Evolutionary conservation across 2,329 filamentous ascomycete genomes (phyloP), one percentile per base, ranked within the genome.

Genomic region (Akanthomyces uredinophilus): DNA sequence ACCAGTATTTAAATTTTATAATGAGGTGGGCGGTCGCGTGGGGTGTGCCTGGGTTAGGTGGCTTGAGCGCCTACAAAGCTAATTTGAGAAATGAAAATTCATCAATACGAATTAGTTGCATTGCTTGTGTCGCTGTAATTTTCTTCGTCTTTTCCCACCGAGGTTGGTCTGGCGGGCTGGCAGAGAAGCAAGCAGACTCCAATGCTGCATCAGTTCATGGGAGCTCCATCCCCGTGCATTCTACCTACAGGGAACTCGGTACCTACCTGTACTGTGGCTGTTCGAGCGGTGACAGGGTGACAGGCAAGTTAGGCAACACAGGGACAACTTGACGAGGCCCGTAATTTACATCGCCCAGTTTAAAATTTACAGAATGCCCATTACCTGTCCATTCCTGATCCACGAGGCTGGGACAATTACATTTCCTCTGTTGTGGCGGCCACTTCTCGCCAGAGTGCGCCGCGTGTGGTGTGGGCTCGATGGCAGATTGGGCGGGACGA

Each of bases 1-100:
- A 35, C 32, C n/a, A n/a, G n/a, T n/a, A n/a, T n/a, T n/a, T n/a
- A n/a, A n/a, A n/a, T n/a, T n/a, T n/a, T 20, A 32, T 35, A 56
- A 56, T 46, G 39, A 44, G 24, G 39, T 32, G 39, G 52, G 37
- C 52, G 24, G 53, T 56, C 53, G 41, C 54, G 54, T 58, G 55
- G 44, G 55, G 54, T 47, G 29, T 14, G 5, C 2, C 54, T 57
- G 43, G 54, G 54, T 57, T 39, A 22, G 54, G 54, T 51, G 49
- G 49, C 29, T 51, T 51, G 49, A 51, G 49, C 29, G 20, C 5
- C 32, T 32, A 32, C 18, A 11, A 27, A 10, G 55, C 27, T 49
- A 58, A 58, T 58, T 37, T 35, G 43, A 57, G 18, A n/a, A 56
- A 46, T 35, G 37, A 47, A 57, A 56, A 5, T 1, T 4, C 14